Percentiles rank a stretch among this genome's conserved stretches.
These are phyloP conservation scores for Fusarium annulatum DNA, from an alignment of 2,329 filamentous ascomycete genomes.

Conservation along the genomic window DNA sequence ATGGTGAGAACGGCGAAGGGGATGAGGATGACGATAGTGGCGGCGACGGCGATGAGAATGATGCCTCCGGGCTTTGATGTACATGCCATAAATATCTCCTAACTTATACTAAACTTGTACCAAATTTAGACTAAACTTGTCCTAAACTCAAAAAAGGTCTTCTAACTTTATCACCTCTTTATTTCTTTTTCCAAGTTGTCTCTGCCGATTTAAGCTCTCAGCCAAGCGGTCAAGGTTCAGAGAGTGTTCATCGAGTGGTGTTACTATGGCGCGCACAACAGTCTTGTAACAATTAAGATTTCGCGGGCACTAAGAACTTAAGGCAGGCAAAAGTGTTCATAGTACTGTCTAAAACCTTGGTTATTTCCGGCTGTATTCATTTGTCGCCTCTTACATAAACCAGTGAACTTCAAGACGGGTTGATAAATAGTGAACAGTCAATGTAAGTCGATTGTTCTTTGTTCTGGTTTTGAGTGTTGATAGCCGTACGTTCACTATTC, in stretches of 20 bases:
- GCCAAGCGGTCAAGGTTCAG: too few relatives aligned
- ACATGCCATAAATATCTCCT: not conserved
- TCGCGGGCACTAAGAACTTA: too few relatives aligned
- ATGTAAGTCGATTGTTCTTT: not conserved
- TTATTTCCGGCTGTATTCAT: not conserved
- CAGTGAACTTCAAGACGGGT: accelerated
- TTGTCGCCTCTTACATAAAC: accelerated
- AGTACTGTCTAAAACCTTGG: not conserved
- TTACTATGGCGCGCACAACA: too few relatives aligned
- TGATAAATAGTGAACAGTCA: accelerated
- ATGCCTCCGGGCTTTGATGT: not conserved
- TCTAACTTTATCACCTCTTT: too few relatives aligned
- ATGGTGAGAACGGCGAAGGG: not conserved
- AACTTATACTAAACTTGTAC: not conserved
- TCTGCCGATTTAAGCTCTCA: too few relatives aligned
- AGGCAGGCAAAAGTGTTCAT: too few relatives aligned
- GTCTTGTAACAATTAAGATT: too few relatives aligned
- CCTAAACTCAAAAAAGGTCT: too few relatives aligned
- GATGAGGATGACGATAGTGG: too few relatives aligned
- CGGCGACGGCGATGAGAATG: not conserved
- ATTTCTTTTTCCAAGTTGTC: too few relatives aligned
- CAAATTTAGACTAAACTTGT: too few relatives aligned
- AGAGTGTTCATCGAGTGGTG: too few relatives aligned
- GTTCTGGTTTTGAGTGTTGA: not conserved
- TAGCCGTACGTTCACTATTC: accelerated